These are phyloP conservation scores for Leccinum disarticulatum DNA, from an alignment of 768 basidiomycete species.

Conservation along the genomic window DNA sequence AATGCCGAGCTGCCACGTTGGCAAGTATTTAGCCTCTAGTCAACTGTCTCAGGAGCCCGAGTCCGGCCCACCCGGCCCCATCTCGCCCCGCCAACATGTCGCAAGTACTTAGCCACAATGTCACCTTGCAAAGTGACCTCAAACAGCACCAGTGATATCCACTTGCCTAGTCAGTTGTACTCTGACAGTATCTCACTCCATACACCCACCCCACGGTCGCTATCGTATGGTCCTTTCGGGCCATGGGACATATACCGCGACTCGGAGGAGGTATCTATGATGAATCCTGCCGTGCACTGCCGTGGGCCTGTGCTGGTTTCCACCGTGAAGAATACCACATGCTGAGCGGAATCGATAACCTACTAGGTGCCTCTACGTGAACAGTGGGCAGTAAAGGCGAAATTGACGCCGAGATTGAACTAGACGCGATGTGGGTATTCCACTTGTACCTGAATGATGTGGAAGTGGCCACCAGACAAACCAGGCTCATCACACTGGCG, in stretches of 20 bases:
- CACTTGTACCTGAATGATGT: not conserved
- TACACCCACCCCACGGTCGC: constrained; percentile 5
- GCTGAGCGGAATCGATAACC: not conserved
- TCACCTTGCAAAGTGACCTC: too few relatives aligned
- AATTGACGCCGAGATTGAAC: not conserved
- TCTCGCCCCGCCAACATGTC: too few relatives aligned
- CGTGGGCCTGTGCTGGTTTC: not conserved
- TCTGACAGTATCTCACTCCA: not conserved
- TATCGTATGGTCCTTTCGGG: constrained; percentile 7
- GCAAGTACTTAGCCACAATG: too few relatives aligned
- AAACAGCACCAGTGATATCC: not conserved
- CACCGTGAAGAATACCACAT: not conserved
- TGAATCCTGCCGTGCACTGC: not conserved
- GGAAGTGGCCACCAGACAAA: not conserved
- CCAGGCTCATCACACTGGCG: not conserved
- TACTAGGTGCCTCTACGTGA: not conserved
- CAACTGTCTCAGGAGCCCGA: too few relatives aligned
- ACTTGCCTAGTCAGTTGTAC: constrained; percentile 9
- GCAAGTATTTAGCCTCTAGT: not conserved
- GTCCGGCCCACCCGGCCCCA: too few relatives aligned
- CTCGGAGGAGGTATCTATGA: too few relatives aligned
- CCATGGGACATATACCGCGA: constrained; percentile 18
- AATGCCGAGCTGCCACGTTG: constrained; percentile 17
- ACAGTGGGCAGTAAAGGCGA: not conserved
- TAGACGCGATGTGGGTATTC: not conserved